These are phyloP conservation scores for Vitis vinifera DNA, from an alignment of 164 flowering plant species.

Conservation along the genomic window ASM3070453v1 NC_081822.1:541001-541500, in stretches of 20 bases:
- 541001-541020: no score
- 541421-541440: conserved; percentile 89
- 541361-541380: conserved; percentile 88
- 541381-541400: conserved; percentile 88
- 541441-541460: conserved; percentile 76
- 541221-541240: conserved; percentile 88
- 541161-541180: no score
- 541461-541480: conserved; percentile 5
- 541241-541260: conserved; percentile 96
- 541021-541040: no score
- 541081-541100: no score
- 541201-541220: conserved; percentile 62
- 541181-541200: conserved; percentile 36
- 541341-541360: not conserved
- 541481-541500: not conserved
- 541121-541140: no score
- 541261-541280: conserved; percentile 81
- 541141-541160: no score
- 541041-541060: no score
- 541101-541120: no score
- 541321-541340: not conserved
- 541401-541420: conserved; percentile 88
- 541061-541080: no score
- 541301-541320: not conserved
- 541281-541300: not conserved